Base-by-base conservation (phyloP, 2,329 filamentous ascomycete species). In the Botrytis galanthina region DNA sequence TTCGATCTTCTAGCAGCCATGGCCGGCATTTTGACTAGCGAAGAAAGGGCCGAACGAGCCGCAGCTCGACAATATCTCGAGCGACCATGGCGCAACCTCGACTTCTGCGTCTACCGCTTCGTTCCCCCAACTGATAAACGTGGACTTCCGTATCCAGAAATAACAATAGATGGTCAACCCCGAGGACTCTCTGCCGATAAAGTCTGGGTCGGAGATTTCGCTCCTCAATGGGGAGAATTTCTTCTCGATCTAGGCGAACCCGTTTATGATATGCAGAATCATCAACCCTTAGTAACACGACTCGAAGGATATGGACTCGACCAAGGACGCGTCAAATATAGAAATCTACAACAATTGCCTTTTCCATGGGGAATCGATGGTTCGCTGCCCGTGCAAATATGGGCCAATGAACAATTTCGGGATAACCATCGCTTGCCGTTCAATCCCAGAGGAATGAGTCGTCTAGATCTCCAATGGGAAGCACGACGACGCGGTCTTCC, bases 201-300 rank as follows among this genome's bases (percentile, higher is more conserved):
- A 46, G 68, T 70, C 1, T 70, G 54, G 51, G 54, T 70, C 14
- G 68, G 16, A 26, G 54, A 63, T 7, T 71, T 71, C 46, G 12
- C 44, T 16, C 70, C 70, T 6, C 20, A 9, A 0, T 54, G 39
- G 46, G 70, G 70, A 9, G 37, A 51, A 12, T 72, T 68, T n/a
- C 70, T 72, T 26, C 51, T 73, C 42, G 71, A 73, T 22, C 32
- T 69, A 16, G 63, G 71, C 16, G 71, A 73, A n/a, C 66, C 63
- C 18, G 42, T 61, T 5, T 73, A 68, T 57, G 71, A 73, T 22
- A n/a, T 59, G 1, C 71, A 73, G 9, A 10, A 39, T 42, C 16
- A 70, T 29, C n/a, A 32, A 7, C 66, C 71, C 0, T n/a, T 69
- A 2, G 42, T 73, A 12, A 64, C 62, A 3, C 42, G 35, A 0